Base-by-base conservation (phyloP, 306 rosid species). In the Corylus avellana region DNA sequence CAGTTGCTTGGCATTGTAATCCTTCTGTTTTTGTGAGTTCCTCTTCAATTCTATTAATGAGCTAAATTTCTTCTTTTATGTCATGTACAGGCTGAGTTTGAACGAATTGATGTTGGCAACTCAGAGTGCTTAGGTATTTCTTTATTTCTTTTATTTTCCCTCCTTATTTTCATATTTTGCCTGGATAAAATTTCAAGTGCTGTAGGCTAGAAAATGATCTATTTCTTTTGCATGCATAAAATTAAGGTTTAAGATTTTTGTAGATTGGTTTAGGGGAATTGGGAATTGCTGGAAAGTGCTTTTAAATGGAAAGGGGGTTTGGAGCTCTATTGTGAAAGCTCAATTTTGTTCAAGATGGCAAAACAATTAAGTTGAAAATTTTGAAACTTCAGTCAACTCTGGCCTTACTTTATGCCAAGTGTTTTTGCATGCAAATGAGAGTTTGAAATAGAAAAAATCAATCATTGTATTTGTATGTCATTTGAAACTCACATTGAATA, bases 71-170 rank as follows among this genome's bases (percentile, higher is more conserved):
- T 62, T 13, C n/a, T 29, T 12, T 62, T 62, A 7, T 27, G 16
- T 32, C 29, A 17, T 35, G 66, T 66, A 66, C 73, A 77, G 80
- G 80, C 54, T 54, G 80, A 37, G 74, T 4, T 8, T 20, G 72
- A 49, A 66, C 42, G 12, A 37, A 48, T 54, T 37, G 73, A 76
- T 76, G 29, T 27, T 51, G 70, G 56, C 61, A 32, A 50, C 69
- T 18, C 66, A 49, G 55, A 53, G n/a, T n/a, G 37, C 64, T n/a
- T 67, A 77, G 74, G 80, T 77, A 66, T 14, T 32, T 75, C 42
- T 67, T 35, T 51, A 49, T 48, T 66, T 20, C 2, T 29, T 62
- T 29, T 62, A 3, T 3, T 8, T 10, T 12, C 12, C 5, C 18
- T 1, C 4, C 13, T 62, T 12, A 12, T 29, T 18, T 57, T 7